A percentile compares a stretch with the other conserved stretches of the same genome.
phyloP scores from a whole-genome alignment of 768 basidiomycete species.

The Rhodotorula graminis region DNA sequence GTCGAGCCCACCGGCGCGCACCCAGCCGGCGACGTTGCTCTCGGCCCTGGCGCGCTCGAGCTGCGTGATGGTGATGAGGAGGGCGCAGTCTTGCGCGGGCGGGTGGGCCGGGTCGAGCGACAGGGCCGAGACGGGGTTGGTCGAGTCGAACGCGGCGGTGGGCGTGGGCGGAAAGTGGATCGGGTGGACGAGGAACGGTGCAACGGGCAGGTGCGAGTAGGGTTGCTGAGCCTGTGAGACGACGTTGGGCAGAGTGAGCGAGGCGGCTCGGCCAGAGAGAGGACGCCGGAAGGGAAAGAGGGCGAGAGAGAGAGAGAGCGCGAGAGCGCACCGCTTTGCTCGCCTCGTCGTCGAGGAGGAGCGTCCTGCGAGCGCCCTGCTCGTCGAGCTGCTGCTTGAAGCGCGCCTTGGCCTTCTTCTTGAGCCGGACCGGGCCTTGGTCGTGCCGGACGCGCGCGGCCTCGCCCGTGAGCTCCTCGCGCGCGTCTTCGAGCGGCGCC shows the following conservation, averaged over 20 bases:
- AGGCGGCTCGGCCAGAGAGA: fast-evolving
- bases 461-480: too few species aligned
- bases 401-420: not conserved
- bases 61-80: conserved; percentile 7
- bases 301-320: not conserved
- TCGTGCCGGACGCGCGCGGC: not conserved
- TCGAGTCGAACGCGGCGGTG: not conserved
- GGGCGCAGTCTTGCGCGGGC: not conserved
- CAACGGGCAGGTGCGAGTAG: conserved; percentile 21
- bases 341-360: conserved; percentile 32
- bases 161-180: not conserved
- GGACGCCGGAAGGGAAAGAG: not conserved
- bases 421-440: not conserved
- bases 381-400: not conserved
- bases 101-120: not conserved
- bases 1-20: not conserved
- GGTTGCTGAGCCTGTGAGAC: conserved; percentile 23
- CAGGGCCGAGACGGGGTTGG: not conserved
- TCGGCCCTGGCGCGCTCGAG: not conserved
- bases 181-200: conserved; percentile 15
- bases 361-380: conserved; percentile 12
- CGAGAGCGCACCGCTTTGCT: conserved; percentile 27
- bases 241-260: not conserved
- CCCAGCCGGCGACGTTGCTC: conserved; percentile 6
- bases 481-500: too few species aligned